Percentiles rank a stretch among this genome's conserved stretches.
Evolutionary conservation across 2,329 filamentous ascomycete genomes (phyloP).

Genomic region (Xylaria digitata): DNA sequence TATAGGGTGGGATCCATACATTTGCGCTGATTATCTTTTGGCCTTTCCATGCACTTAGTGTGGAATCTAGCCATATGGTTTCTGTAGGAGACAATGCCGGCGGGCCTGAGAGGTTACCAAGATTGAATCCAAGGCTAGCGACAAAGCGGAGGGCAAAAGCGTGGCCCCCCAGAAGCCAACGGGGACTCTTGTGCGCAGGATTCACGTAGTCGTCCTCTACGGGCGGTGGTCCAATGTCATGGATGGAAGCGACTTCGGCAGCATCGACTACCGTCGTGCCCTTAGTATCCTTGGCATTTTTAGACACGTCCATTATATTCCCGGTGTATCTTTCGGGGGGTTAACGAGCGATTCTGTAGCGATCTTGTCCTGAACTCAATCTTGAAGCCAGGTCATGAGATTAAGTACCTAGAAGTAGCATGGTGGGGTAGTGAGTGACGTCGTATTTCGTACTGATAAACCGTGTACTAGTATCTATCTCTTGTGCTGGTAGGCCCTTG

Average conservation of each 20-base stretch:
- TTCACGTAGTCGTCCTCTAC: slow-evolving; percentile 43
- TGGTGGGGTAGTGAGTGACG: slow-evolving; percentile 9
- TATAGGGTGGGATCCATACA: slow-evolving; percentile 39
- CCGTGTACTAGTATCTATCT: neutral
- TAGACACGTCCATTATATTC: slow-evolving; percentile 20
- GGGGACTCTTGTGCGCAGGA: slow-evolving; percentile 41
- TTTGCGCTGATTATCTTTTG: slow-evolving; percentile 43
- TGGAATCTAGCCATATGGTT: slow-evolving; percentile 46
- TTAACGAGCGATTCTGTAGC: slow-evolving; percentile 30
- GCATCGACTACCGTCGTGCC: slow-evolving; percentile 22
- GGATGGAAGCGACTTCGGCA: slow-evolving; percentile 33
- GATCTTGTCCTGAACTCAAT: slow-evolving; percentile 27
- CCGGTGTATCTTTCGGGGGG: slow-evolving; percentile 28
- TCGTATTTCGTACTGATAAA: slow-evolving; percentile 13
- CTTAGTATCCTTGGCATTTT: slow-evolving; percentile 20
- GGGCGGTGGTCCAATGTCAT: slow-evolving; percentile 40
- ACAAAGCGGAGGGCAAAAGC: slow-evolving; percentile 42
- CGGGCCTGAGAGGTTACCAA: slow-evolving; percentile 40
- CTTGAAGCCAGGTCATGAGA: slow-evolving; percentile 16
- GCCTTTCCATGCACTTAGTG: slow-evolving; percentile 42
- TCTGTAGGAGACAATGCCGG: slow-evolving; percentile 32
- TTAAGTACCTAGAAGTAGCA: neutral
- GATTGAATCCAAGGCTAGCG: slow-evolving; percentile 42
- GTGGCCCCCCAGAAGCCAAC: slow-evolving; percentile 46
- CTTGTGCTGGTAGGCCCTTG: slow-evolving; percentile 2